Evolutionary conservation across 164 flowering plant genomes (phyloP), one percentile per base, ranked within the genome.

Genomic region (Sextonia rubra): DNA sequence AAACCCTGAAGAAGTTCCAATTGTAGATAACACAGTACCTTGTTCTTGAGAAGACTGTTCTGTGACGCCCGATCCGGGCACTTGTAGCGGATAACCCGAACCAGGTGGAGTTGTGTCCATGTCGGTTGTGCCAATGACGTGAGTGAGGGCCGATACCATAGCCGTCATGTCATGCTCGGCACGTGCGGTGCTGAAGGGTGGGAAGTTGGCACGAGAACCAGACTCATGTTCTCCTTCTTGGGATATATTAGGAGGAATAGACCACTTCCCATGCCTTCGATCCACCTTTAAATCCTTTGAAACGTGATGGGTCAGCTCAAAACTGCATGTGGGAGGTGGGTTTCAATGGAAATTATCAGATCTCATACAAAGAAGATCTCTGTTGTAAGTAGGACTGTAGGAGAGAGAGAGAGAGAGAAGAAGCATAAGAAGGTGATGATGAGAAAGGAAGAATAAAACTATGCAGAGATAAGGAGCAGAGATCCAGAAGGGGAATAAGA

Each of bases 101-200:
- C 32, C 37, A 47, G 20, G 60, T 49, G 56, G 18, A 12, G 47
- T 24, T 23, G 48, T 23, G 12, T 7, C 52, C 18, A 24, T 29
- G 20, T 52, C 62, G 37, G 55, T 17, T 3, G 69, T 68, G 49
- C 87, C 84, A 22, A 89, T 86, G 14, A 89, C 93, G 71, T 82
- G 91, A 72, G 88, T 60, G 30, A 89, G 87, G 44, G 89, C 91
- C 4, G 87, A 84, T 27, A 89, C 93, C 86, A 89, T 85, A 30
- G 83, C 85, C 1, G 83, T 68, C 85, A 77, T 84, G 69, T 89
- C 93, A 55, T 86, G 84, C 27, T 89, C 86, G 11, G 93, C 85
- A 68, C 88, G 80, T 69, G 80, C 75, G 25, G 90, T 77, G 76
- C 44, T 5, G 55, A 61, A 65, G 55, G 30, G 8, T 12, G 64